Evolutionary conservation across 2,329 filamentous ascomycete species (phyloP), one percentile per base, ranked within the genome.

Genomic region (Ilyonectria robusta): DNA sequence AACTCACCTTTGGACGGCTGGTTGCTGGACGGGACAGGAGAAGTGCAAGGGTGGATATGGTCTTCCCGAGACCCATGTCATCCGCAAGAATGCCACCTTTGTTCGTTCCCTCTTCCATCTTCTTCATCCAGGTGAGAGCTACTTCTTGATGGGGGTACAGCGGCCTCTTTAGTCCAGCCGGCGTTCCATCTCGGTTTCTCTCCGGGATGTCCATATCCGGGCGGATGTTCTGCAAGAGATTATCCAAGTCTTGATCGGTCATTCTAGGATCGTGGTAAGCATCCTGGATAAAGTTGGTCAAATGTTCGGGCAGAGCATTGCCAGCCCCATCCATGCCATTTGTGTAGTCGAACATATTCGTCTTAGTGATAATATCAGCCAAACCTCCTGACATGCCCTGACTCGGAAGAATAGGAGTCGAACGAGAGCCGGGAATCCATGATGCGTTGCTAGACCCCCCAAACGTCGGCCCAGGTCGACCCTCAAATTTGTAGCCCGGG

Each of bases 51-150:
- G 93, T 91, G 68, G 95, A 94, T 26, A 97, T 91, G 0, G 95
- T 97, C 82, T 97, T 97, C 19, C 94, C 94, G 10, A 97, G 81
- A 3, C 94, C 94, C 95, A 97, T 98, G 75, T 97, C 94, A 78
- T 98, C 95, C 2, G 94, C 94, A 17, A 97, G 85, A 62, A 97
- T 95, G 44, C 94, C 95, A n/a, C 95, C 94, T 74, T 92, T 94
- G 75, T 92, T 94, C 59, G 91, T 85, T 9, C 93, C 90, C 19
- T 86, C 87, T 78, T 97, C 94, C 78, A 93, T 94, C n/a, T 90
- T 86, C 53, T 91, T 86, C 87, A 97, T 89, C 95, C 94, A 97
- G 13, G 91, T 89, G 33, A 97, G 83, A 7, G 94, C 94, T 80
- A 95, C 83, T 73, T 93, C 91, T 77, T 98, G 95, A 75, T 97